Base-by-base conservation (phyloP, 768 basidiomycete genomes). In the Calocera cornea region DNA sequence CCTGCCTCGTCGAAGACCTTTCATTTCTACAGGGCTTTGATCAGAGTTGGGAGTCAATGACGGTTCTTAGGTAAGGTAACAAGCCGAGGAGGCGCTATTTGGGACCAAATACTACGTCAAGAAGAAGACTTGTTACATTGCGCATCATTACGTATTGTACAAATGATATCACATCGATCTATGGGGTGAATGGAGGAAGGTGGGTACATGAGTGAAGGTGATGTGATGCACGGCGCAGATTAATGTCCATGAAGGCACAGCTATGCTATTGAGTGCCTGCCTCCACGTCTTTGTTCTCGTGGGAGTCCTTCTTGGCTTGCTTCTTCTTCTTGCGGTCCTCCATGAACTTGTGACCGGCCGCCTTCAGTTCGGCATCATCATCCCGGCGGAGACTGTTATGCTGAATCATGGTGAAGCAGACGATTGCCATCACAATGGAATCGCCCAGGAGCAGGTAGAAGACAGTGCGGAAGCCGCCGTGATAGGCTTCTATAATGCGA, bases 161-260 rank as follows among this genome's bases (percentile, higher is more conserved):
- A 60, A 33, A 33, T 60, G 54, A 60, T 60, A 60, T 60, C 54
- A 60, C 54, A 60, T 60, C 54, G 8, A 10, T 60, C 54, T 60
- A 60, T 60, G 54, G 54, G 54, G 24, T 47, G 54, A 33, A 8
- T 29, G 14, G 22, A 22, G 54, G 19, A 33, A 60, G 27, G 31
- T 60, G 31, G 54, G 27, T 60, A 60, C 54, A 60, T 60, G 54
- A 60, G 54, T 29, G 54, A 60, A 5, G 31, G 14, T 33, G 54
- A 60, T 60, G 54, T 29, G 31, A 60, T 60, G 54, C 27, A 60
- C 2, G 24, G 54, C 54, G 31, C n/a, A 33, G 54, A 60, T 11
- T 60, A 60, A 16, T 33, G 44, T 47, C 44, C 44, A 19, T 19
- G 44, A 47, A 47, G 44, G 24, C 44, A 47, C 7, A 47, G 19